Conservation (phyloP, 176 grass and related monocot genomes). For the Cocos nucifera region DNA sequence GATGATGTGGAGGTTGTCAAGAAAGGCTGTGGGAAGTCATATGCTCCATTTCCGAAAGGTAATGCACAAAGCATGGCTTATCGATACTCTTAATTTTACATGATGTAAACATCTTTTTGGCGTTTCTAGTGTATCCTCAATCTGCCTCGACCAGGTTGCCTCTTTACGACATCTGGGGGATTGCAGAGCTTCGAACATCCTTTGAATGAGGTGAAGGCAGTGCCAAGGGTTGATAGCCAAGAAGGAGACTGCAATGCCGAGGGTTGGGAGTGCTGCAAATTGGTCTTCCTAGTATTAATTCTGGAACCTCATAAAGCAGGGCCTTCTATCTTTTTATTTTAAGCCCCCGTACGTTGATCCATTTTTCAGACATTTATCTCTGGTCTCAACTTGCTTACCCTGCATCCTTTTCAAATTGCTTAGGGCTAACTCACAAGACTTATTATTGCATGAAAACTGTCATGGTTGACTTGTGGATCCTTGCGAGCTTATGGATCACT, state of each 20-base stretch:
- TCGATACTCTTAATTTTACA: no score
- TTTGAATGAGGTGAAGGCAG: constrained; percentile 64
- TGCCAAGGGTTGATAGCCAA: constrained; percentile 79
- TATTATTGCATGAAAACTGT: no score
- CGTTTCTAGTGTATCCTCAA: neutral
- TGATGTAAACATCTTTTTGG: no score
- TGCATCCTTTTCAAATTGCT: no score
- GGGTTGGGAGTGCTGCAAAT: constrained; percentile 72
- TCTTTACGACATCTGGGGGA: constrained; percentile 77
- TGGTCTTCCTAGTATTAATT: constrained; percentile 62
- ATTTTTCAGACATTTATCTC: no score
- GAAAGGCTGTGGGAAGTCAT: constrained; percentile 53
- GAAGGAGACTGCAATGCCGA: constrained; percentile 59
- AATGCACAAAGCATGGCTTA: neutral
- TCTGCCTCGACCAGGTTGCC: constrained; percentile 49
- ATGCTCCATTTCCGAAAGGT: constrained; percentile 80
- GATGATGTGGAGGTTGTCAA: constrained; percentile 57
- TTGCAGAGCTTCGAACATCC: constrained; percentile 89
- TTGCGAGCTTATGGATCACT: no score
- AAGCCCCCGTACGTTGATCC: no score
- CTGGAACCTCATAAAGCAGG: no score
- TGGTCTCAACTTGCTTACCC: no score
- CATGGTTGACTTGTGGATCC: no score
- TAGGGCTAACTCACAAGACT: no score
- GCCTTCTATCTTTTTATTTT: no score